Conservation (phyloP, 2,329 filamentous ascomycete species). For the Verticillium nonalfalfae region DNA sequence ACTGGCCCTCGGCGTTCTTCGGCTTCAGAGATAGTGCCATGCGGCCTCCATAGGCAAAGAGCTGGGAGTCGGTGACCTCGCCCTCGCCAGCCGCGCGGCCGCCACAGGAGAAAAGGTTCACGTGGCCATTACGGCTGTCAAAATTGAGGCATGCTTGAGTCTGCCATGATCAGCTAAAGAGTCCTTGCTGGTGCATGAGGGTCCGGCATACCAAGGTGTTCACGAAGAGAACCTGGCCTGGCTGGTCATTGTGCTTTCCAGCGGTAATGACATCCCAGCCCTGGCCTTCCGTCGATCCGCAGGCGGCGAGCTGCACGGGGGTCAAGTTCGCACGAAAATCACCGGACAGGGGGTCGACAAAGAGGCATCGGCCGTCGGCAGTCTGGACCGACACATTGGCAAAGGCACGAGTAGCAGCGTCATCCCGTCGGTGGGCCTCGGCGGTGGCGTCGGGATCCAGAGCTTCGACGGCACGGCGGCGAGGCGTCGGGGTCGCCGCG, state of each 20-base stretch:
- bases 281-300: conserved; percentile 33
- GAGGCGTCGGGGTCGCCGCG: conserved; percentile 17
- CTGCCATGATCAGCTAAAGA: conserved; percentile 12
- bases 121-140: conserved; percentile 46
- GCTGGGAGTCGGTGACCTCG: conserved; percentile 42
- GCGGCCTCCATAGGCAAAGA: conserved; percentile 37
- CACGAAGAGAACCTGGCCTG: conserved; percentile 42
- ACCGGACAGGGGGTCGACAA: conserved; percentile 38
- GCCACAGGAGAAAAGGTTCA: conserved; percentile 52
- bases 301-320: conserved; percentile 36
- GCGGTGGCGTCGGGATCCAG: conserved; percentile 36
- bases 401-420: conserved; percentile 34
- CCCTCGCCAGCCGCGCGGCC: conserved; percentile 49
- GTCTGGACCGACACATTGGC: conserved; percentile 38
- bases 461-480: conserved; percentile 27
- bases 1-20: conserved; percentile 36
- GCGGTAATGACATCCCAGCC: conserved; percentile 41
- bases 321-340: conserved; percentile 42
- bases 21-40: conserved; percentile 38
- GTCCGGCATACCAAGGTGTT: conserved; percentile 37
- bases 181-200: neutral
- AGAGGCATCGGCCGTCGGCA: conserved; percentile 36
- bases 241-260: conserved; percentile 43
- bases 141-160: conserved; percentile 55
- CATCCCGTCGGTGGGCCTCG: conserved; percentile 38